Base-by-base conservation (phyloP, 768 basidiomycete genomes). In the Podaxis sp. region DNA sequence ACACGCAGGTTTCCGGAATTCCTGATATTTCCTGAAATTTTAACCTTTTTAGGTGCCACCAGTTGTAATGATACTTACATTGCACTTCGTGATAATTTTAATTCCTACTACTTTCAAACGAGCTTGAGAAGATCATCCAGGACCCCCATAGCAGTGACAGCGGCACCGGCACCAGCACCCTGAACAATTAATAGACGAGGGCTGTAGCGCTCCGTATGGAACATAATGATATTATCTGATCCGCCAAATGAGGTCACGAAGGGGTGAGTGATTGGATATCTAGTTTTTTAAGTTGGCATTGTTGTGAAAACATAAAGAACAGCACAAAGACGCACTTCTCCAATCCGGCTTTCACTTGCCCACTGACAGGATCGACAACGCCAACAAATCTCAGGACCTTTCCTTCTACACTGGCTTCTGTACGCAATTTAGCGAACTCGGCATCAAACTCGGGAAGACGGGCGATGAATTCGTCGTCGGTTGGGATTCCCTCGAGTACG, bases 141-240 rank as follows among this genome's bases (percentile, higher is more conserved):
- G 13, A 98, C 95, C 8, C 97, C 97, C 94, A 99, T 99, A 0
- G 97, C 97, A 36, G 97, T 99, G 13, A 99, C 96, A 26, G 91
- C 95, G 0, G 94, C 95, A n/a, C 97, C 97, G 0, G 97, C 97
- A 2, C 97, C 97, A 0, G 96, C 89, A 55, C 97, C 97, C 71
- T 98, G 96, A 37, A 99, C 83, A 64, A 99, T 93, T 60, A 99
- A 78, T 1, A 97, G 96, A 44, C 95, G 78, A 6, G 89, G 84
- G 2, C 89, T 87, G 71, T 99, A 99, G 46, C 97, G 82, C 70
- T 91, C 88, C 0, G 96, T 98, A 72, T 95, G 91, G 85, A 99
- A 98, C 81, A 97, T 92, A 73, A 99, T 86, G 72, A 99, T 98
- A 74, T 99, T 99, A 75, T 99, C 97, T 22, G 95, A 95, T 0